Evolutionary conservation across 2,329 filamentous ascomycete species (phyloP).

Genomic region (Knufia petricola): DNA sequence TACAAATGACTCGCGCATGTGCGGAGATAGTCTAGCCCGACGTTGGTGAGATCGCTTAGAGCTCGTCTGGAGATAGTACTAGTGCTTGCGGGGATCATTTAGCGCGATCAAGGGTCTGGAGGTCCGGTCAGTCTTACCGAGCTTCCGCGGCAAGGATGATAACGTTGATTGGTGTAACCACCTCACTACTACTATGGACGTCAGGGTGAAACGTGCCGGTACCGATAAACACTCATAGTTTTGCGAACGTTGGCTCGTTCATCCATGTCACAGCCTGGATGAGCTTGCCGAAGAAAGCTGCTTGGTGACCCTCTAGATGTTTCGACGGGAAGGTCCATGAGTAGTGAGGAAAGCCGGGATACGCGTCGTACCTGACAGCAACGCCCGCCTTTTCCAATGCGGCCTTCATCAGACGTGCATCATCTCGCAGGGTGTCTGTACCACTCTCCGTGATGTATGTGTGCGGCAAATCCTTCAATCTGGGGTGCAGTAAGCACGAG

Average conservation of each 20-base stretch:
- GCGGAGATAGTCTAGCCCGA: not conserved
- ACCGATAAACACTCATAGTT: not conserved
- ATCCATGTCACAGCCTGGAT: conserved; percentile 4
- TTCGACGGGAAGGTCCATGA: conserved; percentile 8
- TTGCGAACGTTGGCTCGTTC: not conserved
- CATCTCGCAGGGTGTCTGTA: conserved; percentile 9
- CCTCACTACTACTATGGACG: too few relatives aligned
- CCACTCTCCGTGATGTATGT: conserved; percentile 9
- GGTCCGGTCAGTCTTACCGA: not conserved
- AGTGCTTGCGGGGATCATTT: not conserved
- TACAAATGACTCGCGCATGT: not conserved
- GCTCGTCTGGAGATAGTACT: not conserved
- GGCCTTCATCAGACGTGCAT: conserved; percentile 9
- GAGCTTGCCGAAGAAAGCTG: conserved; percentile 12
- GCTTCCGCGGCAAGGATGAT: not conserved
- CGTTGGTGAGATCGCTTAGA: not conserved
- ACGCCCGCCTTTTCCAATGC: conserved; percentile 6
- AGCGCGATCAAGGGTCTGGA: not conserved
- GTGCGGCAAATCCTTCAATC: conserved; percentile 1
- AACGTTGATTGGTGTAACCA: not conserved
- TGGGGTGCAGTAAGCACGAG: conserved; percentile 1
- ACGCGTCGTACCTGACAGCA: conserved; percentile 8
- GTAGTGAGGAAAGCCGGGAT: conserved; percentile 8
- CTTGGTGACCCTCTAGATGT: conserved; percentile 1
- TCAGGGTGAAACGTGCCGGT: too few relatives aligned